Evolutionary conservation across 345 rosid genomes (phyloP), one percentile per base, ranked within the genome.

Genomic region (Dimocarpus longan): DNA sequence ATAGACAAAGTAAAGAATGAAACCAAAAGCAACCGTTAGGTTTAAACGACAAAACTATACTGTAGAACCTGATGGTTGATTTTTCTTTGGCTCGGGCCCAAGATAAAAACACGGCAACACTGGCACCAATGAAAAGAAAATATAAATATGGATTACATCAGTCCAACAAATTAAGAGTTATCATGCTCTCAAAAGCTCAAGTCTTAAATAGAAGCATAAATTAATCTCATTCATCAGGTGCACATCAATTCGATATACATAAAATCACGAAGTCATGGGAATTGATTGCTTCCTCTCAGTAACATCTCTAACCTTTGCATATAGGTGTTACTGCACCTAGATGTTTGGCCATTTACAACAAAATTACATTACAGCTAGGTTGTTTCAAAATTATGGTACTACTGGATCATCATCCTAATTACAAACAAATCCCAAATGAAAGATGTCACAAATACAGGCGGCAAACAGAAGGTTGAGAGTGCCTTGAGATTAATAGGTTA

Each of bases 81-180:
- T 87, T 80, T 21, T 76, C 79, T 83, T 84, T 87, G 11, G 89
- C 42, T n/a, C 85, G 85, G 15, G 98, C 97, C 98, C 99, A 96
- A 32, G 97, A 91, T 44, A 92, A 39, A 84, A 93, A 94, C 77
- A 96, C 97, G 1, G 97, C 95, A 40, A 96, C 97, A 77, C 98
- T 94, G 87, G 71, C 77, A 81, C 37, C 74, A 74, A 28, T 21
- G 65, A 63, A 18, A 59, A 21, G 3, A 6, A 7, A 74, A 40
- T 26, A 16, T 37, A n/a, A 21, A 74, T 9, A 44, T 46, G 66
- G 21, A 68, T 60, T 10, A 48, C 32, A 44, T 60, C n/a, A 63
- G 16, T 37, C 40, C 40, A 65, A 40, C 10, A 77, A 54, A 46
- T n/a, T 43, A 8, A 52, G 26, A 10, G 78, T 21, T 42, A 22